Evolutionary conservation across 2,329 filamentous ascomycete species (phyloP).

Genomic region (Aspergillus fumigatiaffinis): DNA sequence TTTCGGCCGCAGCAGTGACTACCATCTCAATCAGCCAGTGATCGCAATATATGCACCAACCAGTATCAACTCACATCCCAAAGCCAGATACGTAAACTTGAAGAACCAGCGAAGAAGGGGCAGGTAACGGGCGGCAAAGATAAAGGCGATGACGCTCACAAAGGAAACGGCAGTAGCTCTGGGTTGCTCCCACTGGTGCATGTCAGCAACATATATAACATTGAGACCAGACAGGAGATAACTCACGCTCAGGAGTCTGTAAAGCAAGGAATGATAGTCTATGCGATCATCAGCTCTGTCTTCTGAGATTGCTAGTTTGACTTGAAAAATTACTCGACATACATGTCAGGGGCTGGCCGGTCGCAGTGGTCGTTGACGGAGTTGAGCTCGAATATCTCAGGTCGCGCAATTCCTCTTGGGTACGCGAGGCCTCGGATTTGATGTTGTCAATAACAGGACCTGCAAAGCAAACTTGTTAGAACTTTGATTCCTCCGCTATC

Average conservation of each 20-base stretch:
- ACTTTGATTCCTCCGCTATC: conserved; percentile 5
- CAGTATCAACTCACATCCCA: conserved; percentile 50
- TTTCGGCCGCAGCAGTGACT: conserved; percentile 56
- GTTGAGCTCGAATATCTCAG: conserved; percentile 52
- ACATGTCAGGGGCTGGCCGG: conserved; percentile 61
- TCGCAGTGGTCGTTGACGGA: conserved; percentile 53
- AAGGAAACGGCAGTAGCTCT: conserved; percentile 61
- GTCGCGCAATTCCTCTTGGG: conserved; percentile 55
- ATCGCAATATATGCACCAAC: conserved; percentile 11
- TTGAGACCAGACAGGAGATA: conserved; percentile 1
- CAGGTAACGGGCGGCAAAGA: conserved; percentile 61
- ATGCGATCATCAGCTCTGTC: conserved; percentile 12
- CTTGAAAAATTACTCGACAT: conserved; percentile 25
- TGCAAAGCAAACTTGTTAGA: conserved; percentile 20
- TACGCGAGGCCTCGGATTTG: conserved; percentile 54
- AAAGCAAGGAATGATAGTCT: conserved; percentile 66
- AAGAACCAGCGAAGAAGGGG: conserved; percentile 60
- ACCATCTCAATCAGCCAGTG: conserved; percentile 8
- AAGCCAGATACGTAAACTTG: conserved; percentile 55
- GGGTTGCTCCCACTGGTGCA: conserved; percentile 58
- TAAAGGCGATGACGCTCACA: conserved; percentile 52
- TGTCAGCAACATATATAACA: conserved; percentile 4
- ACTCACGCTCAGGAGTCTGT: conserved; percentile 59
- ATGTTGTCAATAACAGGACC: conserved; percentile 56
- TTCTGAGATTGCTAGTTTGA: not conserved